Evolutionary conservation across 2,329 filamentous ascomycete genomes (phyloP), one percentile per base, ranked within the genome.

Genomic region (Fusarium sp.): DNA sequence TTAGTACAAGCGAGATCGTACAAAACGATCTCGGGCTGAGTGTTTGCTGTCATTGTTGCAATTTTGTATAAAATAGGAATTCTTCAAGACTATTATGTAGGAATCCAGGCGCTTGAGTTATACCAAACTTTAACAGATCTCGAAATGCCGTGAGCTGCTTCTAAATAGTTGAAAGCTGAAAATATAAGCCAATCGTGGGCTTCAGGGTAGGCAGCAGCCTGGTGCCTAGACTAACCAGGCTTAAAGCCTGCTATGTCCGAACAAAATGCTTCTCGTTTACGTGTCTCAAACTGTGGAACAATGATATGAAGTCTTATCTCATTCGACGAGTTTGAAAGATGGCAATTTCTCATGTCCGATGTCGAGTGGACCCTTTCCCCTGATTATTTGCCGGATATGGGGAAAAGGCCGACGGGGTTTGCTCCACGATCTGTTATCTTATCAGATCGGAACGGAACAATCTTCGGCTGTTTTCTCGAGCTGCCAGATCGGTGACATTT

Each of bases 1-100:
- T 65, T 65, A 28, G 32, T 44, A 4, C 61, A 65, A 9, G 49
- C 61, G 9, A 65, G 23, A 14, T 65, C 61, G 2, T 65, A 65
- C 0, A 65, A 15, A 1, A 61, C 14, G 7, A 65, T 39, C 0
- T 40, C 48, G 0, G 49, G 36, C 3, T 40, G 26, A 0, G 6
- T 6, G 1, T 4, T 2, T 2, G 39, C 12, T 6, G 30, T 2
- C 61, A 65, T 65, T 3, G 5, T 46, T 7, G 0, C n/a, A 4
- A 3, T 3, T 0, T 17, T 32, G 4, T 28, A 4, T 3, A 4
- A 5, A 36, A 7, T 8, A 7, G 7, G 12, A 6, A 15, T 15
- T 4, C 12, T 32, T 7, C 6, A 32, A 32, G 28, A 15, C 7
- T 14, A 1, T 14, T 32, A 5, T 32, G 7, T 15, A 6, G 6